Conservation (phyloP, 2,329 filamentous ascomycete genomes). For the Calonectria leucothoes region DNA sequence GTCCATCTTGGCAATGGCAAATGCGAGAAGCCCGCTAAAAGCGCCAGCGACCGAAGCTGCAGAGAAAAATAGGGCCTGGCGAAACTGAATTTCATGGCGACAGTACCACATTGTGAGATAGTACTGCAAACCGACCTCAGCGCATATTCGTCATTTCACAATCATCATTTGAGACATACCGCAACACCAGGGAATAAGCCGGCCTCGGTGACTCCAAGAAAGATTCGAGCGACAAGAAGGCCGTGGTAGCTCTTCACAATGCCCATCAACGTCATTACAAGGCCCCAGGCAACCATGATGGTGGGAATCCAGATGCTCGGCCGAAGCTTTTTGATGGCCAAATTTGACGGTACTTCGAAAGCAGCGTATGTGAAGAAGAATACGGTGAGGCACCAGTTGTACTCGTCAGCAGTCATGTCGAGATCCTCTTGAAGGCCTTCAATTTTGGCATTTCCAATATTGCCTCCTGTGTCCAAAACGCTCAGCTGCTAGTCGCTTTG, state of each 20-base stretch:
- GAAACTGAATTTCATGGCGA: slow-evolving; percentile 65
- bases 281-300: slow-evolving; percentile 76
- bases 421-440: slow-evolving; percentile 64
- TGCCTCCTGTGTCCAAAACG: slow-evolving; percentile 52
- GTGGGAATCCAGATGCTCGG: slow-evolving; percentile 80
- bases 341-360: slow-evolving; percentile 82
- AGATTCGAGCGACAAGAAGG: slow-evolving; percentile 63
- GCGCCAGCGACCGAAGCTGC: slow-evolving; percentile 84
- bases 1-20: slow-evolving; percentile 76
- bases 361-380: slow-evolving; percentile 85
- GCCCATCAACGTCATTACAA: slow-evolving; percentile 64
- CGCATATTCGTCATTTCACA: neutral
- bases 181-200: slow-evolving; percentile 75
- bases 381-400: slow-evolving; percentile 76
- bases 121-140: slow-evolving; percentile 47
- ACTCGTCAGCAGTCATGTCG: slow-evolving; percentile 72
- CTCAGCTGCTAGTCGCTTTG: neutral
- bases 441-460: slow-evolving; percentile 70
- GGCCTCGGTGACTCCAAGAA: slow-evolving; percentile 74
- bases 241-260: slow-evolving; percentile 62
- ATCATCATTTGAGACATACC: slow-evolving; percentile 37
- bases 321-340: slow-evolving; percentile 78
- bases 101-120: slow-evolving; percentile 71
- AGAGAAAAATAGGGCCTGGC: slow-evolving; percentile 82
- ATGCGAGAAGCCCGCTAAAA: slow-evolving; percentile 79